Evolutionary conservation across 2,329 filamentous ascomycete genomes (phyloP), one percentile per base, ranked within the genome.

Genomic region (Cadophora luteo-olivacea): DNA sequence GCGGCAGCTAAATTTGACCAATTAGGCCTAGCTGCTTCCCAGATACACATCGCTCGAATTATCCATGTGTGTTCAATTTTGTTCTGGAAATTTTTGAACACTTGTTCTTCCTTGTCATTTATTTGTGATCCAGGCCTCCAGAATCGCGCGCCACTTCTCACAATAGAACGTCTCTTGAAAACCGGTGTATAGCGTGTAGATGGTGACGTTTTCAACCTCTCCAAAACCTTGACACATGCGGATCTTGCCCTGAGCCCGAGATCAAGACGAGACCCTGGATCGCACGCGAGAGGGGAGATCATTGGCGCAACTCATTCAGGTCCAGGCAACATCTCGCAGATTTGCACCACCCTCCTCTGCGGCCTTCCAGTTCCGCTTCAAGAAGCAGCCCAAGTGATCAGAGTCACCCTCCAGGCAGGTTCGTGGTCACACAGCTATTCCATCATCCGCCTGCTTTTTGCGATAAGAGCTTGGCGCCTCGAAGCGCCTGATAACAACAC

Each of bases 281-380:
- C 49, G n/a, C 68, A 70, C 63, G 67, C 67, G 64, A 69, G 51
- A 72, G 64, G 65, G 69, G 38, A 69, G 57, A 65, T 69, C 69
- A 74, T 73, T 75, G 71, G 73, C 58, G 73, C 58, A 72, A 60
- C 65, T n/a, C 45, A 49, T 48, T 63, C 54, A 60, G 61, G 49
- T 62, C 29, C 64, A 72, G 66, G 69, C 63, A 67, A 64, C 58
- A 32, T 64, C 60, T 70, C 49, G 61, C 61, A 54, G 61, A 36
- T 41, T 64, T 64, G 61, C 33, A 41, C 48, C 16, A 54, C 55
- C 45, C 64, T 63, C 58, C 61, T 64, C 64, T 52, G 54, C n/a
- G 25, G 33, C 45, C 57, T 57, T 33, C 22, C 65, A 51, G 38
- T 52, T 22, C 36, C 57, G 45, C 22, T 38, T 25, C 57, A 60